phyloP scores from a whole-genome alignment of 2,329 filamentous ascomycete species.

The Madurella fahalii region DNA sequence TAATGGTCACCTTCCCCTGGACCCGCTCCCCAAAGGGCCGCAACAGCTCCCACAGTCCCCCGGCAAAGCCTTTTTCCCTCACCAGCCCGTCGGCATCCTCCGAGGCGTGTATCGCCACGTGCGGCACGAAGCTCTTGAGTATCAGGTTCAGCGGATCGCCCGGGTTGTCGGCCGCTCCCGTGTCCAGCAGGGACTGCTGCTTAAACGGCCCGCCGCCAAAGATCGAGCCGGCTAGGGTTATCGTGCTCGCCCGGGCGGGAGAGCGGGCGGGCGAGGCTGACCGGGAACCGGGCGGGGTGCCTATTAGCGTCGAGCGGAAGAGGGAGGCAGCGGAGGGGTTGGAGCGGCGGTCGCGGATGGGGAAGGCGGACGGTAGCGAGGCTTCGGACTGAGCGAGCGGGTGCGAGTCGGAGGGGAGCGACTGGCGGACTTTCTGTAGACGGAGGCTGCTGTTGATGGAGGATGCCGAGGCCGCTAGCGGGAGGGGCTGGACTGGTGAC shows the following conservation, averaged over 20 bases:
- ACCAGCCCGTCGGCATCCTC: slow-evolving; percentile 78
- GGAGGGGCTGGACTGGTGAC: slow-evolving; percentile 66
- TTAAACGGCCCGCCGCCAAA: slow-evolving; percentile 41
- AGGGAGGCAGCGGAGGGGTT: slow-evolving; percentile 58
- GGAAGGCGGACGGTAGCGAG: slow-evolving; percentile 38
- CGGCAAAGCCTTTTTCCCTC: slow-evolving; percentile 75
- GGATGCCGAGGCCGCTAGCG: slow-evolving; percentile 55
- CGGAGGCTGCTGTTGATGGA: slow-evolving; percentile 44
- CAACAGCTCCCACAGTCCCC: slow-evolving; percentile 79
- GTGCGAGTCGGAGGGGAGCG: slow-evolving; percentile 37
- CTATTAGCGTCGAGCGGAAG: slow-evolving; percentile 56
- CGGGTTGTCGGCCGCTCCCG: slow-evolving; percentile 41
- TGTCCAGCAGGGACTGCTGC: slow-evolving; percentile 41
- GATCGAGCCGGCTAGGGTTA: slow-evolving; percentile 52
- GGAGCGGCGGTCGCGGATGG: slow-evolving; percentile 49
- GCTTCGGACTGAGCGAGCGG: slow-evolving; percentile 50
- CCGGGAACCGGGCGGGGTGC: slow-evolving; percentile 62
- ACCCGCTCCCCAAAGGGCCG: slow-evolving; percentile 88
- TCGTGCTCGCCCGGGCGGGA: slow-evolving; percentile 43
- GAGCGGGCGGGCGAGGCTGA: slow-evolving; percentile 60
- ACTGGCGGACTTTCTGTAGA: slow-evolving; percentile 52
- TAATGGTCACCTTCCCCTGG: slow-evolving; percentile 80
- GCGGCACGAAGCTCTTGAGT: slow-evolving; percentile 80
- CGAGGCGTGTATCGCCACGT: slow-evolving; percentile 83
- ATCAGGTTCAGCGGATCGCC: slow-evolving; percentile 63